phyloP scores from a whole-genome alignment of 352 stramenopile species.

The Thraustochytrium sp. region DNA sequence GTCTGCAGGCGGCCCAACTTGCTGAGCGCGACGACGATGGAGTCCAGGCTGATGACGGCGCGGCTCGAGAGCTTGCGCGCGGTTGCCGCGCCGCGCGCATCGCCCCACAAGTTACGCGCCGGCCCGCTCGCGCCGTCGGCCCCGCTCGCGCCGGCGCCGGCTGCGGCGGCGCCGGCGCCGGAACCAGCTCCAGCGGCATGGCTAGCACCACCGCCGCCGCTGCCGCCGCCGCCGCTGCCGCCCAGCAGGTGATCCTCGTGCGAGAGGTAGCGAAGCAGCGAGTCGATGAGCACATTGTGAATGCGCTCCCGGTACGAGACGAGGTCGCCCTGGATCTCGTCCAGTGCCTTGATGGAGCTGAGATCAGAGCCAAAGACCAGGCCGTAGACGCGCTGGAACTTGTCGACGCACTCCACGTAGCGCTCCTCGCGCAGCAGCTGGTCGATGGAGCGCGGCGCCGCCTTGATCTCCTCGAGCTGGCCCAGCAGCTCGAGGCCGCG shows the following conservation, averaged over 20 bases:
- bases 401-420: constrained; percentile 26
- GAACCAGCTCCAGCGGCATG: no score
- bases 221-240: no score
- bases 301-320: constrained; percentile 22
- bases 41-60: not conserved
- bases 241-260: not conserved
- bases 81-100: not conserved
- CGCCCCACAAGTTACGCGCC: not conserved
- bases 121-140: not conserved
- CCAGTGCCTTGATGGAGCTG: not conserved
- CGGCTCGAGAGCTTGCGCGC: not conserved
- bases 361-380: constrained; percentile 13
- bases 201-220: no score
- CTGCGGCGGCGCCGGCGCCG: no score
- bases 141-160: no score
- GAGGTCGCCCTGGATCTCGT: constrained; percentile 18
- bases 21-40: constrained; percentile 23
- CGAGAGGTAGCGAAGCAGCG: constrained; percentile 15
- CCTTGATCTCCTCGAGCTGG: constrained; percentile 23
- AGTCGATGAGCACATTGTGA: not conserved
- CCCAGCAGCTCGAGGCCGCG: constrained; percentile 12
- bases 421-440: not conserved
- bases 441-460: not conserved
- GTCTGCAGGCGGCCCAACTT: constrained; percentile 1
- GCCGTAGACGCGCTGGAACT: constrained; percentile 11